phyloP scores from a whole-genome alignment of 139 green algal species.

The Zygnema circumcarinatum region DNA sequence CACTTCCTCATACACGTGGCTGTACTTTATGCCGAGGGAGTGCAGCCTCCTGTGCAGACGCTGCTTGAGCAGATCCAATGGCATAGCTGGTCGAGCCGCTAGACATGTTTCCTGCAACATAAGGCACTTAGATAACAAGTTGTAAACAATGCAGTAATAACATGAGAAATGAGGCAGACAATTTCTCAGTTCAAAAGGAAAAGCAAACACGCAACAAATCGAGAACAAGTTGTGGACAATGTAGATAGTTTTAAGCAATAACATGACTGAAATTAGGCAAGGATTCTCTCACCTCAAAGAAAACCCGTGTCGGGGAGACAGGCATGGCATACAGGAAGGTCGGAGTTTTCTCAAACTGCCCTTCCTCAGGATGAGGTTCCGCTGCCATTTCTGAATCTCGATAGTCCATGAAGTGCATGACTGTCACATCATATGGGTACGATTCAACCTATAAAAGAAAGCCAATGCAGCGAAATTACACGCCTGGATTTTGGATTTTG shows the following conservation, averaged over 20 bases:
- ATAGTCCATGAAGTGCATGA: constrained; percentile 68
- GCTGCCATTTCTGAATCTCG: constrained; percentile 27
- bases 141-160: not conserved
- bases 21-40: constrained; percentile 77
- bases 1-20: constrained; percentile 77
- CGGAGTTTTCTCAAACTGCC: constrained; percentile 68
- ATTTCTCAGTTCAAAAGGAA: not conserved
- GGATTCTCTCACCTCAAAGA: constrained; percentile 83
- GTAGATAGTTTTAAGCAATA: not conserved
- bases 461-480: constrained; percentile 11
- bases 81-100: constrained; percentile 75
- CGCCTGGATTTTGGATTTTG: too few relatives aligned
- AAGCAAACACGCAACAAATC: not conserved
- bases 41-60: constrained; percentile 82
- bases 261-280: too few relatives aligned
- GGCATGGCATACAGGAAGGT: constrained; percentile 99
- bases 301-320: constrained; percentile 81
- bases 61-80: constrained; percentile 91
- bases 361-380: constrained; percentile 64
- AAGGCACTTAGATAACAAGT: not conserved
- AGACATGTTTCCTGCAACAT: constrained; percentile 65
- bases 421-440: constrained; percentile 58
- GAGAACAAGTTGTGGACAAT: not conserved
- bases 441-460: constrained; percentile 47
- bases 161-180: not conserved